Conservation (phyloP, 331 rosid species). For the Pyrus hybrid region DNA sequence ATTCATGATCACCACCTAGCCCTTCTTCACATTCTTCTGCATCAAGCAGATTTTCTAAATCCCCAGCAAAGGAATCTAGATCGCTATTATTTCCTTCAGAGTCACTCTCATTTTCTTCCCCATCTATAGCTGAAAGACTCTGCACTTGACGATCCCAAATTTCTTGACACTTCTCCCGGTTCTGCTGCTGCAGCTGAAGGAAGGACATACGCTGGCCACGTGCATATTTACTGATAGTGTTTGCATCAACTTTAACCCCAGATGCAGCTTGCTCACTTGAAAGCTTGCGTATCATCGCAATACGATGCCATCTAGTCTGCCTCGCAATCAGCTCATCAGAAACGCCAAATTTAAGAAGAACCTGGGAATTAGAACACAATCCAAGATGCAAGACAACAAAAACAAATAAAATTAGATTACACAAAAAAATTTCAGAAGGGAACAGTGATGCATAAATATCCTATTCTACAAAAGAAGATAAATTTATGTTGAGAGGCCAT, state of each 20-base stretch:
- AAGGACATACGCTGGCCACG: conserved; percentile 99
- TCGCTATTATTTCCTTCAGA: conserved; percentile 93
- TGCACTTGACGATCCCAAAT: conserved; percentile 97
- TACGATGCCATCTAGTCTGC: conserved; percentile 98
- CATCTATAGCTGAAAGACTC: conserved; percentile 66
- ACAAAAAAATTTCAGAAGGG: background rate
- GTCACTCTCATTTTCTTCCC: conserved; percentile 87
- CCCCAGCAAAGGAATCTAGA: conserved; percentile 97
- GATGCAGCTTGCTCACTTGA: conserved; percentile 98
- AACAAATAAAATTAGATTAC: background rate
- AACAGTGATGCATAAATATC: background rate
- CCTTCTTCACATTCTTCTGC: conserved; percentile 95
- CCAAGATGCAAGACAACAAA: background rate
- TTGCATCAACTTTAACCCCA: conserved; percentile 93
- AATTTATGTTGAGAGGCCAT: background rate
- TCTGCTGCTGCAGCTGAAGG: conserved; percentile 98
- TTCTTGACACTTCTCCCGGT: conserved; percentile 95
- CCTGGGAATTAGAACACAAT: conserved; percentile 42
- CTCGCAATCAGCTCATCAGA: conserved; percentile 80
- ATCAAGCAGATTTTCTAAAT: conserved; percentile 93
- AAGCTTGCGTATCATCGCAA: conserved; percentile 98
- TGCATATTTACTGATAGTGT: conserved; percentile 92
- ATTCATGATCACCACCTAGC: conserved; percentile 54
- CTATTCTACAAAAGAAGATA: background rate
- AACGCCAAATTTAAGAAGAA: conserved; percentile 88